A percentile compares a stretch with the other conserved stretches of the same genome.
phyloP scores from a whole-genome alignment of 768 basidiomycete species.

The Mycena haematopus region DNA sequence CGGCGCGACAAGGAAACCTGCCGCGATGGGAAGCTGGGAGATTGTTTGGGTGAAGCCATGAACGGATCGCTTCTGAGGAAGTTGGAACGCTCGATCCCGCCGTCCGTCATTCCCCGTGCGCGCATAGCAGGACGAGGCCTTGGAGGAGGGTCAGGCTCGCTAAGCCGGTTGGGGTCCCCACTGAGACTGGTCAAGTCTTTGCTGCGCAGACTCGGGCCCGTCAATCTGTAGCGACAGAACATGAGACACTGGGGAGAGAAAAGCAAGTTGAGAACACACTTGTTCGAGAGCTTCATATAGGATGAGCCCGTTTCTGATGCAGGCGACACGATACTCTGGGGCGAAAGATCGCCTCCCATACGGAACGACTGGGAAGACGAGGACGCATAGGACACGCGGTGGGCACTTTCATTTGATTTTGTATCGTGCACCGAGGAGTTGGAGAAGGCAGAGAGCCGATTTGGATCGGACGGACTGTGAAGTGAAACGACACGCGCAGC shows the following conservation, averaged over 20 bases:
- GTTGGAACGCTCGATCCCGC: slow-evolving; percentile 39
- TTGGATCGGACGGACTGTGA: slow-evolving; percentile 50
- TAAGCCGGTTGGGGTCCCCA: slow-evolving; percentile 40
- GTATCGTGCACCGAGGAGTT: slow-evolving; percentile 54
- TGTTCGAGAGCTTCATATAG: slow-evolving; percentile 22
- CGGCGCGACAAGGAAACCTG: slow-evolving; percentile 53
- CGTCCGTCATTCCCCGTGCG: slow-evolving; percentile 57
- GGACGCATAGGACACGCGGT: slow-evolving; percentile 62
- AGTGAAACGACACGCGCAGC: slow-evolving; percentile 55
- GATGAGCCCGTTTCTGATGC: slow-evolving; percentile 16
- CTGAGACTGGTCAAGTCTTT: slow-evolving; percentile 21
- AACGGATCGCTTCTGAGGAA: slow-evolving; percentile 37
- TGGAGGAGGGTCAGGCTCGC: slow-evolving; percentile 40
- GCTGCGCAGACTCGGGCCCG: slow-evolving; percentile 26
- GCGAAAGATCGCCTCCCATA: slow-evolving; percentile 38
- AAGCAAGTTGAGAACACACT: slow-evolving; percentile 22
- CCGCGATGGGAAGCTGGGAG: slow-evolving; percentile 37
- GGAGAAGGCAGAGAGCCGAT: slow-evolving; percentile 60
- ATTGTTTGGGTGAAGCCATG: slow-evolving; percentile 9
- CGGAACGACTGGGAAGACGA: slow-evolving; percentile 61
- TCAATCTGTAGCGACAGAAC: slow-evolving; percentile 25
- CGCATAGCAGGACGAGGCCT: slow-evolving; percentile 49
- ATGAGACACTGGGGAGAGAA: neutral
- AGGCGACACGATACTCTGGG: slow-evolving; percentile 26
- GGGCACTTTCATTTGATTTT: slow-evolving; percentile 46